These are phyloP conservation scores for Tetradesmus obliquus DNA, from an alignment of 139 green algal species.

Conservation along the genomic window DNA sequence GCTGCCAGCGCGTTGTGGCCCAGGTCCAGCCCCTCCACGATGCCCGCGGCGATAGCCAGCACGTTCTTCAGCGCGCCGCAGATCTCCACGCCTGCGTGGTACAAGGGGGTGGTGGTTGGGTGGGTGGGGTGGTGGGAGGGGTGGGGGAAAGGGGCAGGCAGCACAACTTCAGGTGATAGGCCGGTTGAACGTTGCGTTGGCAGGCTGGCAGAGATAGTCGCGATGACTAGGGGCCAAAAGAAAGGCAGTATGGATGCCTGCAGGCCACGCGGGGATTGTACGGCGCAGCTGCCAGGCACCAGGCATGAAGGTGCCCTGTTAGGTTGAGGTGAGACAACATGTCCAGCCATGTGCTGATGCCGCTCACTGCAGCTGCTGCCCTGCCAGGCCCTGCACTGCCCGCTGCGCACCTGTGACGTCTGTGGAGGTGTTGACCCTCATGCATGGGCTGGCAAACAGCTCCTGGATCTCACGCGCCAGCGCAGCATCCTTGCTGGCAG, in stretches of 20 bases:
- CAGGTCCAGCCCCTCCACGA: constrained; percentile 96
- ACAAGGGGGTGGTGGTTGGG: not conserved
- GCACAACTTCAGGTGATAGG: not conserved
- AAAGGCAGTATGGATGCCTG: no score
- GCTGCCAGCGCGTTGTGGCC: constrained; percentile 97
- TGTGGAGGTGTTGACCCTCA: constrained; percentile 95
- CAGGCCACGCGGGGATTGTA: not conserved
- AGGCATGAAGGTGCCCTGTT: not conserved
- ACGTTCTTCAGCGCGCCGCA: constrained; percentile 99
- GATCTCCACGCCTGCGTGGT: constrained; percentile 90
- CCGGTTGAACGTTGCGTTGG: not conserved
- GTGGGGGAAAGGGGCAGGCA: no score
- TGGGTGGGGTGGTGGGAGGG: not conserved
- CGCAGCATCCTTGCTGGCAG: constrained; percentile 77
- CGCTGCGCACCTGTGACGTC: constrained; percentile 80
- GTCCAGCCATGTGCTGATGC: not conserved
- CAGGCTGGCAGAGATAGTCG: not conserved
- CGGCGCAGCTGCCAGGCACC: not conserved
- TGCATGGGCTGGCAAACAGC: constrained; percentile 89
- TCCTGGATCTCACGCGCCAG: constrained; percentile 63
- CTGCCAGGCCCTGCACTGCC: not conserved
- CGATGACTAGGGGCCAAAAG: no score
- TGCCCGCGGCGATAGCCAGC: constrained; percentile 97
- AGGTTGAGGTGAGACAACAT: not conserved
- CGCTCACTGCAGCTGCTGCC: not conserved